Percentiles rank a stretch among this genome's conserved stretches.
Evolutionary conservation across 2,329 filamentous ascomycete genomes (phyloP).

Genomic region (Aspergillus jensenii): DNA sequence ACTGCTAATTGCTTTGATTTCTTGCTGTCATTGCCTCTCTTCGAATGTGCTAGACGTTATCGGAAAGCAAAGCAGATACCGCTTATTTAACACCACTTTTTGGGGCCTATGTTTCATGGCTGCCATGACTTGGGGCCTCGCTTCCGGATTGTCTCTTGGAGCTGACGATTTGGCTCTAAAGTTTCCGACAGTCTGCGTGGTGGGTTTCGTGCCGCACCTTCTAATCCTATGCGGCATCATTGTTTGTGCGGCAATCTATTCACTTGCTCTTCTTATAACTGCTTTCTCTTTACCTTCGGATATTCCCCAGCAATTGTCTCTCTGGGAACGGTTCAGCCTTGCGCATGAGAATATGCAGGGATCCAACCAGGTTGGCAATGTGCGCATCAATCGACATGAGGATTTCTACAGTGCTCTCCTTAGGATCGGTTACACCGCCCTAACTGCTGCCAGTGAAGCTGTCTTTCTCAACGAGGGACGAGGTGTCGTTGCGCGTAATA

Average conservation of each 20-base stretch:
- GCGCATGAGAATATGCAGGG: constrained; percentile 92
- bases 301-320: constrained; percentile 44
- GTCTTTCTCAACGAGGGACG: constrained; percentile 92
- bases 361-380: constrained; percentile 77
- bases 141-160: constrained; percentile 46
- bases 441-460: constrained; percentile 92
- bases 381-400: constrained; percentile 80
- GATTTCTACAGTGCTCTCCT: constrained; percentile 94
- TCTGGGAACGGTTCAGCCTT: constrained; percentile 61
- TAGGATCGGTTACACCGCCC: constrained; percentile 79
- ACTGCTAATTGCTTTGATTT: constrained; percentile 81
- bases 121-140: constrained; percentile 75
- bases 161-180: constrained; percentile 65
- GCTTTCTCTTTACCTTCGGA: constrained; percentile 64
- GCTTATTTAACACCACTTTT: constrained; percentile 82
- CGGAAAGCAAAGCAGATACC: constrained; percentile 73
- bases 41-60: constrained; percentile 81
- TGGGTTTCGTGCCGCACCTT: constrained; percentile 93
- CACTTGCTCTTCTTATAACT: constrained; percentile 72
- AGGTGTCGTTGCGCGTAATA: constrained; percentile 67
- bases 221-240: constrained; percentile 77
- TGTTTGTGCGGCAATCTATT: constrained; percentile 75
- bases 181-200: constrained; percentile 91
- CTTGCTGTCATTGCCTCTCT: constrained; percentile 80
- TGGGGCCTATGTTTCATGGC: constrained; percentile 91